Evolutionary conservation across 371 early-diverging fungal species (phyloP).

Genomic region (Lichtheimia ramosa): DNA sequence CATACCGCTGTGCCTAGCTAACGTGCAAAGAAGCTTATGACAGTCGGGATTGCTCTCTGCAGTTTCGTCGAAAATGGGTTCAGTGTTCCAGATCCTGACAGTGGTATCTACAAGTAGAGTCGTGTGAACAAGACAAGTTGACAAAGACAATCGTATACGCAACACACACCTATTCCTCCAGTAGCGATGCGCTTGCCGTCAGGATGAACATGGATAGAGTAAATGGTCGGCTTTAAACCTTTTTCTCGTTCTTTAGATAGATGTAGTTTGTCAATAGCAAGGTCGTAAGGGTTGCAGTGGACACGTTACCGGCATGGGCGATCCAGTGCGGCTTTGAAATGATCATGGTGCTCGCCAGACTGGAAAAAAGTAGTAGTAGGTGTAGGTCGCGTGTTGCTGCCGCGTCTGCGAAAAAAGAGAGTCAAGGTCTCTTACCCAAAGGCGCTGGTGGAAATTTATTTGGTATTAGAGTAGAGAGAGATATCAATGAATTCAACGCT

Average conservation of each 20-base stretch:
- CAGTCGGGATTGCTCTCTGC: slow-evolving; percentile 54
- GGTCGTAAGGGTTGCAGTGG: neutral
- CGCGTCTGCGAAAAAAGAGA: neutral
- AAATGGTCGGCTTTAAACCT: slow-evolving; percentile 76
- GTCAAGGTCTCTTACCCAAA: too few relatives aligned
- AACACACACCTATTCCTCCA: slow-evolving; percentile 70
- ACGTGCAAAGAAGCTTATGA: slow-evolving; percentile 76
- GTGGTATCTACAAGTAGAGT: slow-evolving; percentile 62
- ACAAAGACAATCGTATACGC: too few relatives aligned
- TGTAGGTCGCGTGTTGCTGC: neutral
- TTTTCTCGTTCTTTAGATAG: slow-evolving; percentile 32
- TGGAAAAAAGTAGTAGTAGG: neutral
- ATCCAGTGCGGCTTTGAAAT: slow-evolving; percentile 28
- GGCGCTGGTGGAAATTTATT: neutral
- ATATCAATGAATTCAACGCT: too few relatives aligned
- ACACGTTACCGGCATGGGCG: slow-evolving; percentile 17
- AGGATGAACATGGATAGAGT: slow-evolving; percentile 87
- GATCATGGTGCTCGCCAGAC: slow-evolving; percentile 21
- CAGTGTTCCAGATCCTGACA: slow-evolving; percentile 83
- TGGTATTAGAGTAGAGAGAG: neutral
- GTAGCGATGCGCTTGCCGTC: slow-evolving; percentile 83
- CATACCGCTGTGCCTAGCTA: slow-evolving; percentile 82
- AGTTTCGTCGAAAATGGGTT: slow-evolving; percentile 58
- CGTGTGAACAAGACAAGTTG: too few relatives aligned
- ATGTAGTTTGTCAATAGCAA: neutral